Base-by-base conservation (phyloP, 208 protist genomes). In the Spironucleus salmonicida region DNA sequence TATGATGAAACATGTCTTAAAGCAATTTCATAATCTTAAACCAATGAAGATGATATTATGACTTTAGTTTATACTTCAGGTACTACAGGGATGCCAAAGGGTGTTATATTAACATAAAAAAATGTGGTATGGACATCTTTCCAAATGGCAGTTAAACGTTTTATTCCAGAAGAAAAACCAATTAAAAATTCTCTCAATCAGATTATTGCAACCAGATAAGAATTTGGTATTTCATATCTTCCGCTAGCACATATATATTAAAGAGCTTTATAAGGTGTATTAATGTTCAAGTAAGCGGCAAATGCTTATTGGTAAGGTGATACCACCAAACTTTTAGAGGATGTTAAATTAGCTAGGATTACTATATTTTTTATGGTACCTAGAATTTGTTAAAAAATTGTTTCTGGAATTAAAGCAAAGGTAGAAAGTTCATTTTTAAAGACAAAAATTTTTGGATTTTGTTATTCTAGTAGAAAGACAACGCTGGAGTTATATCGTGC, bases 21-120 rank as follows among this genome's bases (percentile, higher is more conserved):
- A n/a, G n/a, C n/a, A n/a, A n/a, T n/a, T n/a, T n/a, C n/a, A n/a
- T n/a, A n/a, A n/a, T n/a, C n/a, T n/a, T n/a, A n/a, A n/a, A n/a
- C n/a, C n/a, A n/a, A n/a, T n/a, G n/a, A n/a, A n/a, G n/a, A n/a
- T n/a, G n/a, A n/a, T n/a, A n/a, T n/a, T n/a, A n/a, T n/a, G n/a
- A n/a, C n/a, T n/a, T n/a, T n/a, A n/a, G n/a, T 81, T 9, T 81
- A 76, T 38, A 79, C 79, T 9, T 67, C 45, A 27, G 79, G 79
- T 4, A 81, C 79, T n/a, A 34, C 62, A 1, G 79, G 75, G 1
- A 29, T 35, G 15, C 76, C 75, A 7, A 81, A 81, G 35, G 76
- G 76, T 13, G 64, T 39, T 27, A 53, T 79, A 19, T 26, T 76
- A 1, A 79, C 66, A 0, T 66, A 79, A 34, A 59, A 0, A 7